These are phyloP conservation scores for Calycina marina DNA, from an alignment of 2,329 filamentous ascomycete species.

Conservation along the genomic window DNA sequence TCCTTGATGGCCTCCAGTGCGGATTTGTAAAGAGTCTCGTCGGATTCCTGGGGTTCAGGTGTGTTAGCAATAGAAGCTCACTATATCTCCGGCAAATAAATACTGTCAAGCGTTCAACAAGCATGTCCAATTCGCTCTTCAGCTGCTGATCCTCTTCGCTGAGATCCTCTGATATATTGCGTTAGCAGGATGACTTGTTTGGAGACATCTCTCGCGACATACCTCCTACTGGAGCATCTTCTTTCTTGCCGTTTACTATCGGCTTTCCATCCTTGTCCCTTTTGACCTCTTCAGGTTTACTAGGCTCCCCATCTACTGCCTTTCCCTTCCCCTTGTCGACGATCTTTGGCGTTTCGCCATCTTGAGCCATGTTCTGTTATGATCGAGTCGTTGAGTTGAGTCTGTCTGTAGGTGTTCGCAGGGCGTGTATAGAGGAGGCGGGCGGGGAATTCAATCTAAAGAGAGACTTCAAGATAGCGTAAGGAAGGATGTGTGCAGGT, in stretches of 20 bases:
- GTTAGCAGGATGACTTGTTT: constrained; percentile 23
- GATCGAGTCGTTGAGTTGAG: too few relatives aligned
- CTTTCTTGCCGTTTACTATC: constrained; percentile 58
- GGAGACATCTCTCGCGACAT: constrained; percentile 8
- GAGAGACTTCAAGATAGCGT: constrained; percentile 2
- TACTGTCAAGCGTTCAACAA: constrained; percentile 88
- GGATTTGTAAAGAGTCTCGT: constrained; percentile 77
- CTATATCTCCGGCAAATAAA: too few relatives aligned
- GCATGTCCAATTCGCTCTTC: constrained; percentile 95
- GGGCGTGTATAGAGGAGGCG: too few relatives aligned
- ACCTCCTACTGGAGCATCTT: constrained; percentile 39
- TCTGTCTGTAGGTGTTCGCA: constrained; percentile 16
- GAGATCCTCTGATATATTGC: constrained; percentile 56
- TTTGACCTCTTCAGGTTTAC: constrained; percentile 42
- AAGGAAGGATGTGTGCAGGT: constrained; percentile 1
- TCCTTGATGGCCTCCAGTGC: constrained; percentile 94
- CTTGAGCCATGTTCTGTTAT: constrained; percentile 73
- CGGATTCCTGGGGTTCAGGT: constrained; percentile 71
- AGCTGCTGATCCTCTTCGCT: constrained; percentile 97
- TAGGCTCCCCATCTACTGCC: constrained; percentile 51
- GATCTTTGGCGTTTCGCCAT: constrained; percentile 71
- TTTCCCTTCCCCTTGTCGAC: constrained; percentile 96
- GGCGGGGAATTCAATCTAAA: too few relatives aligned
- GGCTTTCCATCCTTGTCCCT: constrained; percentile 58
- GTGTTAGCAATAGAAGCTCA: too few relatives aligned